A percentile compares a stretch with the other conserved stretches of the same genome.
phyloP scores from a whole-genome alignment of 306 rosid genomes.

The Medicago lupulina region DNA sequence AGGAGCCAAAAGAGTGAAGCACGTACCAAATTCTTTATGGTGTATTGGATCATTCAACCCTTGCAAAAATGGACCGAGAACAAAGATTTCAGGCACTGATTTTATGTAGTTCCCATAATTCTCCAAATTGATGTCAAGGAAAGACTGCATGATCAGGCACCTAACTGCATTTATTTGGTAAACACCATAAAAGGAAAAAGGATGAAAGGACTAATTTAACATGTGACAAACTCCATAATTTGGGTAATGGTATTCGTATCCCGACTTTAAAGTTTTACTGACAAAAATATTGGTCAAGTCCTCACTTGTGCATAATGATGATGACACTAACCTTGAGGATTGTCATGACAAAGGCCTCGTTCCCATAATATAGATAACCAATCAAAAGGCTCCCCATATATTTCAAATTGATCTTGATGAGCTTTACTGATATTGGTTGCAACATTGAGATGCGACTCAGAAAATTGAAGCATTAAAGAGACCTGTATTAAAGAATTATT shows the following conservation, averaged over 20 bases:
- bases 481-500: slow-evolving; percentile 58
- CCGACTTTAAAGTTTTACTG: slow-evolving; percentile 21
- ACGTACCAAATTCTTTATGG: slow-evolving; percentile 89
- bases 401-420: slow-evolving; percentile 56
- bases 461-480: slow-evolving; percentile 74
- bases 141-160: slow-evolving; percentile 92
- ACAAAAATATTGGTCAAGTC: slow-evolving; percentile 11
- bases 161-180: slow-evolving; percentile 73
- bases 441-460: slow-evolving; percentile 49
- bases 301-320: slow-evolving; percentile 38
- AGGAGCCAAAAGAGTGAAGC: slow-evolving; percentile 33
- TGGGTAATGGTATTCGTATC: slow-evolving; percentile 1
- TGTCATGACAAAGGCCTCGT: slow-evolving; percentile 84
- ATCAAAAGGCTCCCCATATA: slow-evolving; percentile 54
- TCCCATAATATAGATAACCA: slow-evolving; percentile 97
- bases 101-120: slow-evolving; percentile 59
- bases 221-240: slow-evolving; percentile 22
- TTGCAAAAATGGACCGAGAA: slow-evolving; percentile 82
- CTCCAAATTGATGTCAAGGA: slow-evolving; percentile 76
- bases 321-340: slow-evolving; percentile 77
- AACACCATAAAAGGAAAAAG: slow-evolving; percentile 28
- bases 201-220: slow-evolving; percentile 33
- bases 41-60: slow-evolving; percentile 92
- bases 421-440: slow-evolving; percentile 44
- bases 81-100: slow-evolving; percentile 73